These are phyloP conservation scores for Hyaloscypha hepaticicola DNA, from an alignment of 495 filamentous ascomycete species.

Conservation along the genomic window DNA sequence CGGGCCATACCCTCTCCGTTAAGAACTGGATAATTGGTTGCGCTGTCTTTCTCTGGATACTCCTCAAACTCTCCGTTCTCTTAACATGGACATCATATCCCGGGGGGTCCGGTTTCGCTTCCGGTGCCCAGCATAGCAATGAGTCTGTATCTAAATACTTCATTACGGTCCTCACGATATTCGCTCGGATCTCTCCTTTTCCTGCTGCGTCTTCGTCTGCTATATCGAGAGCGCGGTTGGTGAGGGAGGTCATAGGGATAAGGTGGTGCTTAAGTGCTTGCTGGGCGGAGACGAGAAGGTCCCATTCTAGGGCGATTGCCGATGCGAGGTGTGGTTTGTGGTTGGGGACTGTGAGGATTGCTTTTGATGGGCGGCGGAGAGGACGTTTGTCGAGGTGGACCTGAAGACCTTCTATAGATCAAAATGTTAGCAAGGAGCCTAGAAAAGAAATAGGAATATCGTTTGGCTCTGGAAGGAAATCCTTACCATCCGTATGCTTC, in stretches of 20 bases:
- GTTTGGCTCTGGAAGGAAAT: neutral
- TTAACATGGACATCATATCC: conserved; percentile 30
- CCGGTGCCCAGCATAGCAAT: conserved; percentile 87
- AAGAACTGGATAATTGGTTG: conserved; percentile 67
- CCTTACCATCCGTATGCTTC: conserved; percentile 49
- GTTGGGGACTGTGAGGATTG: conserved; percentile 66
- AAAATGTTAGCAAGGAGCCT: neutral
- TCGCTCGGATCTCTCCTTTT: conserved; percentile 46
- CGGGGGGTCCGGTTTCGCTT: conserved; percentile 40
- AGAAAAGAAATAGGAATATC: too few relatives aligned
- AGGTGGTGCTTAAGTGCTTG: conserved; percentile 78
- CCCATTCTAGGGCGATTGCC: conserved; percentile 90
- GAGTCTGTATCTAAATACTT: conserved; percentile 91
- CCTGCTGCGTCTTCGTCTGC: conserved; percentile 51
- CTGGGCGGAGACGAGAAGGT: conserved; percentile 71
- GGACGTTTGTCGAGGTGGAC: conserved; percentile 79
- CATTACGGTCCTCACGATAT: conserved; percentile 67
- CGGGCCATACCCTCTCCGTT: conserved; percentile 78
- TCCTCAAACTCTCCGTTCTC: conserved; percentile 56
- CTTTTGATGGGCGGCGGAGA: conserved; percentile 71
- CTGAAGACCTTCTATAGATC: conserved; percentile 56
- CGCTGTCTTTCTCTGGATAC: conserved; percentile 66
- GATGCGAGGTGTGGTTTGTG: conserved; percentile 81
- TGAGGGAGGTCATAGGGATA: conserved; percentile 85
- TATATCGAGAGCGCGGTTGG: conserved; percentile 79